Base-by-base conservation (phyloP, 805 yeast species). In the Pichia sporocuriosa region DNA sequence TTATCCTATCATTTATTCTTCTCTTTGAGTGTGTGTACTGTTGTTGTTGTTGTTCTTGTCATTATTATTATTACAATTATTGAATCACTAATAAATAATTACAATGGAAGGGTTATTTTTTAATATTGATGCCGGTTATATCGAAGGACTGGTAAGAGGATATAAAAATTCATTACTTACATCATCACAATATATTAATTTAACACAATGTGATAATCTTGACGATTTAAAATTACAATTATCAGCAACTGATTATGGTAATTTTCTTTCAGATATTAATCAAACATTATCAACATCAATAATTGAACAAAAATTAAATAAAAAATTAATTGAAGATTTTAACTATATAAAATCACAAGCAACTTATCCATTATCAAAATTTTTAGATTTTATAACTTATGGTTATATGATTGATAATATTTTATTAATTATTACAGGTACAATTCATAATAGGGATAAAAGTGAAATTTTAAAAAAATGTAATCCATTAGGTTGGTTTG, bases 391-490 rank as follows among this genome's bases (percentile, higher is more conserved):
- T 61, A 87, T 94, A 59, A 82, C 94, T 35, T 93, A 89, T 59
- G 94, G 97, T 10, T 93, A 94, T 66, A 93, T 93, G 99, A 94
- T 93, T 57, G 98, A 93, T 67, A 93, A 93, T 62, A 96, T 93
- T 30, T 85, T 93, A 20, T 71, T 93, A 57, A 84, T 93, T 83
- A 90, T 93, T 57, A 89, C 97, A 1, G 99, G 99, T 19, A 88
- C 98, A 0, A 76, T 93, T 47, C 98, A 93, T 60, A 95, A 89
- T 57, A 76, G 97, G 56, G 96, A 94, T 63, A 79, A 85, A 57
- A 66, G 78, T 32, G 98, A 93, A 57, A 82, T 94, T 39, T 72
- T 93, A 56, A 79, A 79, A 45, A 80, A 96, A 59, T 88, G 96
- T 61, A 95, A 93, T 61, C 98, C 98, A 0, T 71, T 93, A 53